Conservation (phyloP, 2,329 filamentous ascomycete species). For the Colletotrichum tanaceti region DNA sequence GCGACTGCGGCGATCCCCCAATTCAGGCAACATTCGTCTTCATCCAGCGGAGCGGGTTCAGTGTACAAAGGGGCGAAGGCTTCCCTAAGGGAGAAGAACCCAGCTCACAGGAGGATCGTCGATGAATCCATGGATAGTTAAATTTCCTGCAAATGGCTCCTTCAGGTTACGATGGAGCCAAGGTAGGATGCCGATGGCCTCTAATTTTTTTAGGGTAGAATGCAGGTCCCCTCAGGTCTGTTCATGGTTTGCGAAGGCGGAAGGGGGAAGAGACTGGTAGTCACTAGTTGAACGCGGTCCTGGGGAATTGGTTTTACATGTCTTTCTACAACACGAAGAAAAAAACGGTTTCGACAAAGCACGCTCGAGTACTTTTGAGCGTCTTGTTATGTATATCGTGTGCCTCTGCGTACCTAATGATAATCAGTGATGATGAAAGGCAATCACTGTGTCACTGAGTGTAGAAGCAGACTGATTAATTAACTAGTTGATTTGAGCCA, state of each 20-base stretch:
- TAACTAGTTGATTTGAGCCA: not conserved
- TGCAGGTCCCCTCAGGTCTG: conserved; percentile 21
- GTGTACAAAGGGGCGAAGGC: conserved; percentile 33
- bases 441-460: not conserved
- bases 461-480: not conserved
- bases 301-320: conserved; percentile 35
- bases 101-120: conserved; percentile 11
- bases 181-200: conserved; percentile 34
- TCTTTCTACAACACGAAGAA: conserved; percentile 16
- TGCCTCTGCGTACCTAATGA: too few relatives aligned
- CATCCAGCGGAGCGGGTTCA: conserved; percentile 29
- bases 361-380: not conserved
- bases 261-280: conserved; percentile 31
- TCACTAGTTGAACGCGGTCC: conserved; percentile 35
- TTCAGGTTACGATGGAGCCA: conserved; percentile 34
- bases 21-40: conserved; percentile 17
- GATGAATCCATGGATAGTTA: conserved; percentile 15
- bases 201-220: conserved; percentile 18
- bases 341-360: not conserved
- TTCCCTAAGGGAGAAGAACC: conserved; percentile 19
- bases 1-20: conserved; percentile 20
- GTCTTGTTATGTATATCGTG: not conserved
- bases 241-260: conserved; percentile 23
- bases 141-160: conserved; percentile 20
- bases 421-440: not conserved